Evolutionary conservation across 208 protist genomes (phyloP).

Genomic region (Leishmania guyanensis): DNA sequence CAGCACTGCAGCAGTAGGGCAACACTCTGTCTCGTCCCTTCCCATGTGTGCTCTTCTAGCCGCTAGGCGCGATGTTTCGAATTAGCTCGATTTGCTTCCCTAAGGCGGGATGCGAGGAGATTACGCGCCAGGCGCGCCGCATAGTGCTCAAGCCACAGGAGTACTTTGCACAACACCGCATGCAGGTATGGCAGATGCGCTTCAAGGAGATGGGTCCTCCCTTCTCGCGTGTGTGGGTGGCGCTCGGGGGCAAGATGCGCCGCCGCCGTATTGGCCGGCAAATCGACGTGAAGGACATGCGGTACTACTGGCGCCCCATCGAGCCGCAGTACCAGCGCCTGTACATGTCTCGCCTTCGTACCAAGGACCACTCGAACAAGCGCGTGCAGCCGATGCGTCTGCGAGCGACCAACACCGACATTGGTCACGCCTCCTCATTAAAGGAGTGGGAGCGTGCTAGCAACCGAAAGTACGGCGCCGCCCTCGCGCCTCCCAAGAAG

Average conservation of each 20-base stretch:
- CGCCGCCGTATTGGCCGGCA: slow-evolving; percentile 87
- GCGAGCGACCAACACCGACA: slow-evolving; percentile 72
- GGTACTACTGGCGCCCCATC: slow-evolving; percentile 91
- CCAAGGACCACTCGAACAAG: slow-evolving; percentile 70
- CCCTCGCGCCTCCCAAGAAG: slow-evolving; percentile 69
- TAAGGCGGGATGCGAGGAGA: slow-evolving; percentile 86
- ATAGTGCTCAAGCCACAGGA: slow-evolving; percentile 75
- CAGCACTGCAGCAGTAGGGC: background rate
- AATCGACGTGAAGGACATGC: slow-evolving; percentile 88
- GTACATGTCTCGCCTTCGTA: slow-evolving; percentile 86
- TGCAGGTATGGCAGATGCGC: slow-evolving; percentile 87
- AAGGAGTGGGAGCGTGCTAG: slow-evolving; percentile 80
- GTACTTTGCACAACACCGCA: slow-evolving; percentile 70
- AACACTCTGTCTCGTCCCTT: slow-evolving; percentile 1
- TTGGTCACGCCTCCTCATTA: slow-evolving; percentile 50
- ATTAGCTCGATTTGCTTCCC: slow-evolving; percentile 48
- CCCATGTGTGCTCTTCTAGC: background rate
- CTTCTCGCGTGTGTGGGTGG: slow-evolving; percentile 87
- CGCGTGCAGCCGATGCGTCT: slow-evolving; percentile 62
- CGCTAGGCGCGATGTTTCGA: slow-evolving; percentile 55
- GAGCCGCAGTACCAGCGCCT: slow-evolving; percentile 91
- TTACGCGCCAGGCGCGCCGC: slow-evolving; percentile 69
- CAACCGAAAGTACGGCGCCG: slow-evolving; percentile 78
- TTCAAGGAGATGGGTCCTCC: slow-evolving; percentile 91
- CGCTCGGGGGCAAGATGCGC: slow-evolving; percentile 90